Percentiles rank a stretch among this genome's conserved stretches.
Conservation (phyloP, 768 basidiomycete species). For the Russula dissimulans region DNA sequence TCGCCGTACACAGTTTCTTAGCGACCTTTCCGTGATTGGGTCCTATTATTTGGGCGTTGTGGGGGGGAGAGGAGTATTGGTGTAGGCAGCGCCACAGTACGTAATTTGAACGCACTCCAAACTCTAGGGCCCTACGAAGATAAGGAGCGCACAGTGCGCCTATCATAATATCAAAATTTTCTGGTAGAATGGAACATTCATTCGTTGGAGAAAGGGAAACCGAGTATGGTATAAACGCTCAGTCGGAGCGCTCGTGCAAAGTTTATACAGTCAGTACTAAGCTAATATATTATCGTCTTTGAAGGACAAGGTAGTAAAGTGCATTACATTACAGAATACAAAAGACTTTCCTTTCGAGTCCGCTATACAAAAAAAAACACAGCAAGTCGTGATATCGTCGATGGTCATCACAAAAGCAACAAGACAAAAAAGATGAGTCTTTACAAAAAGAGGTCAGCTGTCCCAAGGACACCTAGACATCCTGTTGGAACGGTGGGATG, state of each 20-base stretch:
- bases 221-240: conserved; percentile 1
- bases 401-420: background rate
- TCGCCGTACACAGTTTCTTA: too few species aligned
- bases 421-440: background rate
- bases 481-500: conserved; percentile 3
- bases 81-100: too few species aligned
- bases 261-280: background rate
- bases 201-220: background rate
- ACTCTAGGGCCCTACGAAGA: too few species aligned
- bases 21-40: too few species aligned
- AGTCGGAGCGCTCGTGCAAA: background rate
- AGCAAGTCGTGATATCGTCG: background rate
- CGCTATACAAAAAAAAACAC: background rate
- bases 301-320: background rate
- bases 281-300: background rate
- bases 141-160: too few species aligned
- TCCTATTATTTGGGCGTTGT: too few species aligned
- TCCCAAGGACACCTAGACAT: background rate
- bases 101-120: too few species aligned
- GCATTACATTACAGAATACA: background rate
- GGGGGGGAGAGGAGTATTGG: too few species aligned
- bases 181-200: background rate
- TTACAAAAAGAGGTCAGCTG: background rate
- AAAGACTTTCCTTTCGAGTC: background rate
- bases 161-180: too few species aligned